Conservation (phyloP, 2,329 filamentous ascomycete species). For the Sarocladium oryzae region DNA sequence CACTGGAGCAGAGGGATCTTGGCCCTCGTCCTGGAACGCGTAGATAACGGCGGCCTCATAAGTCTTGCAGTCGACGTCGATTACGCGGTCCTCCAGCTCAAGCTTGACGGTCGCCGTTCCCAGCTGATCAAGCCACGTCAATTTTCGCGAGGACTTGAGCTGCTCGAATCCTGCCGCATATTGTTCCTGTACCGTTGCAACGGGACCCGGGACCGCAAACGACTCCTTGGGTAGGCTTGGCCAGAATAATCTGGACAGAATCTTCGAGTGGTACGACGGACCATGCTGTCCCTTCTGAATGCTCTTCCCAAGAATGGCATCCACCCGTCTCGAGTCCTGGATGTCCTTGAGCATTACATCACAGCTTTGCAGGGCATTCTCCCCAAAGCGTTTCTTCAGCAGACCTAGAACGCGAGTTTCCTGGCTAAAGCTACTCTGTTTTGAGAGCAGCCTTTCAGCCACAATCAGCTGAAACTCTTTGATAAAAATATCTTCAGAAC, state of each 20-base stretch:
- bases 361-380: constrained; percentile 79
- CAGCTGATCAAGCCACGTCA: constrained; percentile 81
- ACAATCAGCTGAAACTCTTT: constrained; percentile 88
- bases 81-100: constrained; percentile 71
- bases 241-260: constrained; percentile 92
- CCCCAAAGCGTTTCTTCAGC: constrained; percentile 82
- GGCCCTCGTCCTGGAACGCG: constrained; percentile 58
- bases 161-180: constrained; percentile 73
- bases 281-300: constrained; percentile 8
- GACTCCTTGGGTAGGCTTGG: constrained; percentile 67
- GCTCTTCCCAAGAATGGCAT: constrained; percentile 54
- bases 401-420: constrained; percentile 78
- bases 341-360: constrained; percentile 98
- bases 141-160: constrained; percentile 76
- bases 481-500: constrained; percentile 86
- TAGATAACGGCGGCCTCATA: constrained; percentile 87
- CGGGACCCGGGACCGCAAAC: constrained; percentile 56
- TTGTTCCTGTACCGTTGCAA: constrained; percentile 54
- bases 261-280: constrained; percentile 64
- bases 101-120: constrained; percentile 76
- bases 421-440: constrained; percentile 65
- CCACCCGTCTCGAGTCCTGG: constrained; percentile 70
- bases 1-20: constrained; percentile 23
- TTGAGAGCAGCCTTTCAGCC: constrained; percentile 69
- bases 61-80: constrained; percentile 67